Evolutionary conservation across 2,329 filamentous ascomycete genomes (phyloP).

Genomic region (Aspergillus latus): DNA sequence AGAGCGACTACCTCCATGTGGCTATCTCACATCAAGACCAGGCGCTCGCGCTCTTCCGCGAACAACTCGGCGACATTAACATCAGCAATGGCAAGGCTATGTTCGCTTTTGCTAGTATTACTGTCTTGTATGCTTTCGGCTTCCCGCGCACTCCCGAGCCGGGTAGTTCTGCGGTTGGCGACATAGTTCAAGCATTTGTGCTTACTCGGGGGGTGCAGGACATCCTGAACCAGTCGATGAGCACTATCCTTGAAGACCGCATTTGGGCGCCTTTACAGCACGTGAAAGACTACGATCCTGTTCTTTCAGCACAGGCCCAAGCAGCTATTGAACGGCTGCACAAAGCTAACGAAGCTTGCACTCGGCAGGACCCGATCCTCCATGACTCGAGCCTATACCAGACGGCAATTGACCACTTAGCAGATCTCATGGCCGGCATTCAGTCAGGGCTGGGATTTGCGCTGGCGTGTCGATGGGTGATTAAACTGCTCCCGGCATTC

Average conservation of each 20-base stretch:
- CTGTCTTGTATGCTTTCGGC: constrained; percentile 41
- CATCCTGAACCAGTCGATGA: constrained; percentile 29
- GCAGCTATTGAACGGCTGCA: constrained; percentile 24
- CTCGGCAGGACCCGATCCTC: constrained; percentile 17
- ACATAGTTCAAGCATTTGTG: constrained; percentile 35
- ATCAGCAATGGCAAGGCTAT: constrained; percentile 41
- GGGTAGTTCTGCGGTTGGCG: constrained; percentile 29
- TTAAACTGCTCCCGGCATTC: constrained; percentile 35
- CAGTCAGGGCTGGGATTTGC: constrained; percentile 53
- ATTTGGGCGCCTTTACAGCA: constrained; percentile 31
- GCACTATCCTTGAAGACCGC: constrained; percentile 25
- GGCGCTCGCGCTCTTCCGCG: constrained; percentile 36
- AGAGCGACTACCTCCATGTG: constrained; percentile 34
- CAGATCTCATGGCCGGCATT: constrained; percentile 27
- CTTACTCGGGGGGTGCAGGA: constrained; percentile 37
- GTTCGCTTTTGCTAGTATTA: constrained; percentile 40
- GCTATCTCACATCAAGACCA: constrained; percentile 39
- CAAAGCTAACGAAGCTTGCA: constrained; percentile 29
- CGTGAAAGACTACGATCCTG: constrained; percentile 23
- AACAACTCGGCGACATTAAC: constrained; percentile 33
- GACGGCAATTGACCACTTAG: constrained; percentile 28
- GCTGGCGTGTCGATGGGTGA: constrained; percentile 39
- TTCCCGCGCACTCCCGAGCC: constrained; percentile 32
- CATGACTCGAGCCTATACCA: constrained; percentile 29
- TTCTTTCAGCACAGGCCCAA: constrained; percentile 23